A percentile compares a stretch with the other conserved stretches of the same genome.
Conservation (phyloP, 768 basidiomycete genomes). For the Podaxis sp. region DNA sequence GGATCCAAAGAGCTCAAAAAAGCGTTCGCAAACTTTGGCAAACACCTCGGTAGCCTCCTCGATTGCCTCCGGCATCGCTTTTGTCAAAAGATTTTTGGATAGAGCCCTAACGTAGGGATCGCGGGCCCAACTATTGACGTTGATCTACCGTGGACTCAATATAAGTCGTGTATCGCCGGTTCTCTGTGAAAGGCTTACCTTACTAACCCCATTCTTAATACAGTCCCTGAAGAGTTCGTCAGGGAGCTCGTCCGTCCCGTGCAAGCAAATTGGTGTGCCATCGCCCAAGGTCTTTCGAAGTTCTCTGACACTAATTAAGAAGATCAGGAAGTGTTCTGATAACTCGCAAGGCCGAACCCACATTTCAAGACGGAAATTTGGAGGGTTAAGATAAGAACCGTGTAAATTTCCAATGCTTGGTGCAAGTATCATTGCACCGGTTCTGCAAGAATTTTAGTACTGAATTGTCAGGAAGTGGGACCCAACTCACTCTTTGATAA, state of each 20-base stretch:
- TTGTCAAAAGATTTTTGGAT: conserved; percentile 30
- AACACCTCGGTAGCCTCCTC: conserved; percentile 46
- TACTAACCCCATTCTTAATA: conserved; percentile 46
- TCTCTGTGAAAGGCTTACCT: conserved; percentile 25
- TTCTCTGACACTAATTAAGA: conserved; percentile 31
- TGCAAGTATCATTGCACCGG: conserved; percentile 44
- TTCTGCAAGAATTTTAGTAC: conserved; percentile 25
- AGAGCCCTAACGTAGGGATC: conserved; percentile 41
- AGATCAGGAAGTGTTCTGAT: not conserved
- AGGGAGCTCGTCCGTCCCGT: conserved; percentile 46
- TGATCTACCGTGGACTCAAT: conserved; percentile 29
- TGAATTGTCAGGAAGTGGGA: not conserved
- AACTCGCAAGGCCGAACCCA: conserved; percentile 17
- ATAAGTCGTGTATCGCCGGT: not conserved
- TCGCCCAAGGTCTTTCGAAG: conserved; percentile 35
- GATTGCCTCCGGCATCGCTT: conserved; percentile 45
- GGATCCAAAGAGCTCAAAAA: conserved; percentile 41
- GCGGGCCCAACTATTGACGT: conserved; percentile 47
- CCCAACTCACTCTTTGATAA: conserved; percentile 37
- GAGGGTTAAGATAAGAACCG: conserved; percentile 43
- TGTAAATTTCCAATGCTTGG: conserved; percentile 51
- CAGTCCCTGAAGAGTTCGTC: conserved; percentile 44
- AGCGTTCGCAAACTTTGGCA: conserved; percentile 38
- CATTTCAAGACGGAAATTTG: conserved; percentile 47
- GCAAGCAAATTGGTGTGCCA: conserved; percentile 39